Conservation (phyloP, 306 rosid species). For the Cicer cuneatum region DNA sequence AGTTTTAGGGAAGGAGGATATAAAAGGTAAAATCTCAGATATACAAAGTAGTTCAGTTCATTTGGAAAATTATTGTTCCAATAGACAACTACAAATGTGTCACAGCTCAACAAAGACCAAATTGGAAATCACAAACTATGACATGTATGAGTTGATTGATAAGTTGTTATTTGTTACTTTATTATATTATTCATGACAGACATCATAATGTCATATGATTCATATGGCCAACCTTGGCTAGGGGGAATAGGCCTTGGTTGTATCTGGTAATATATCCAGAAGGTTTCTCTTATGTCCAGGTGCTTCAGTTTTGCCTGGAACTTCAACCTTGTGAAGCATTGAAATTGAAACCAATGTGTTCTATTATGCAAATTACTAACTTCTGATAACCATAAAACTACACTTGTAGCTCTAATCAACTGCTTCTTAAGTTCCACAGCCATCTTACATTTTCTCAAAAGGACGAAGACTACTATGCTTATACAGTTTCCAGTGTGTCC, state of each 20-base stretch:
- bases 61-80: background rate
- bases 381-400: constrained; percentile 4
- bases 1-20: background rate
- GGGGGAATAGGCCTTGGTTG: background rate
- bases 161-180: background rate
- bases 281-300: background rate
- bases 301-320: background rate
- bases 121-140: background rate
- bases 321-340: constrained; percentile 7
- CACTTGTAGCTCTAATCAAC: background rate
- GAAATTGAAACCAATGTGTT: background rate
- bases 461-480: background rate
- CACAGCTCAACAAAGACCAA: constrained; percentile 15
- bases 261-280: background rate
- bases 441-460: background rate
- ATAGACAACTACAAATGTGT: constrained; percentile 18
- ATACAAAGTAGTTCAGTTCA: background rate
- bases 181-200: background rate
- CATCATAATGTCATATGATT: background rate
- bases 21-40: background rate
- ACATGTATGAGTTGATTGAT: background rate
- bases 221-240: background rate
- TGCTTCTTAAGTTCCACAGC: constrained; percentile 10
- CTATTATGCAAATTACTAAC: constrained; percentile 4
- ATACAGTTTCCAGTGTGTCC: background rate